Conservation (phyloP, 2,329 filamentous ascomycete genomes). For the Curvularia eragrostidis region DNA sequence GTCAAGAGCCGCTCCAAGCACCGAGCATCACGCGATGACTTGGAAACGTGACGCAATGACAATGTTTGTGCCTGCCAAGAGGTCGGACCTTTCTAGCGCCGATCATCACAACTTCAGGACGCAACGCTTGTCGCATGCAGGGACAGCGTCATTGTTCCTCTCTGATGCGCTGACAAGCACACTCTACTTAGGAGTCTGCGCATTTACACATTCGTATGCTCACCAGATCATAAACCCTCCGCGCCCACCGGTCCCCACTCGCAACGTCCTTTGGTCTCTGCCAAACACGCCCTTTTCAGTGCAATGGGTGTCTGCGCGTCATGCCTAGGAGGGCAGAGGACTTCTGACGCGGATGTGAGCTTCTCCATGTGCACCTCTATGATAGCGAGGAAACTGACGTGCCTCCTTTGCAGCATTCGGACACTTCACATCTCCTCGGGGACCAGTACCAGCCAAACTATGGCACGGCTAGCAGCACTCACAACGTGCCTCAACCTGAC, state of each 20-base stretch:
- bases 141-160: neutral
- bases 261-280: neutral
- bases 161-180: neutral
- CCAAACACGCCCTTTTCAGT: slow-evolving; percentile 26
- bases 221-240: neutral
- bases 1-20: neutral
- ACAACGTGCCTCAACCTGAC: slow-evolving; percentile 52
- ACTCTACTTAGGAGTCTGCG: neutral
- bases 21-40: neutral
- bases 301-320: slow-evolving; percentile 59
- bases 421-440: slow-evolving; percentile 56
- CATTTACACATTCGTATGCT: neutral
- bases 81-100: slow-evolving; percentile 8
- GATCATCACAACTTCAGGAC: slow-evolving; percentile 16
- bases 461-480: slow-evolving; percentile 50
- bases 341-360: slow-evolving; percentile 55
- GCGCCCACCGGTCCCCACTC: neutral
- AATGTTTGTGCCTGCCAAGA: slow-evolving; percentile 7
- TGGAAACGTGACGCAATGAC: neutral
- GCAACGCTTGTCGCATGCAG: slow-evolving; percentile 4
- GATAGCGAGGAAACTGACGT: slow-evolving; percentile 30
- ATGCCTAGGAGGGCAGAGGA: slow-evolving; percentile 55
- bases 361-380: slow-evolving; percentile 6
- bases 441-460: slow-evolving; percentile 55
- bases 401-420: slow-evolving; percentile 51